Evolutionary conservation across 495 filamentous ascomycete genomes (phyloP).

Genomic region (Podospora appendiculata): DNA sequence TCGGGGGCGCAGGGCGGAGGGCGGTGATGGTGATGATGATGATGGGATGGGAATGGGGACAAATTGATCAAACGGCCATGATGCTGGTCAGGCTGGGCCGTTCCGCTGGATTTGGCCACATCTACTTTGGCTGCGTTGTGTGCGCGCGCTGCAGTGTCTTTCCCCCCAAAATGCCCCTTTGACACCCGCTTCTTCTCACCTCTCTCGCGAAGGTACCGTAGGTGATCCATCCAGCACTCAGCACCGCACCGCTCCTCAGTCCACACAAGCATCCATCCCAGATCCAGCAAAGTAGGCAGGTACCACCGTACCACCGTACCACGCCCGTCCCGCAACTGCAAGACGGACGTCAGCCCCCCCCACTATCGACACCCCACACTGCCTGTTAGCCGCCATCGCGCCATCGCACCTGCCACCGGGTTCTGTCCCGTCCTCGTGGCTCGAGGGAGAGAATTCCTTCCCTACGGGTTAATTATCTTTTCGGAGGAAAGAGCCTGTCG

Average conservation of each 20-base stretch:
- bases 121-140: conserved; percentile 26
- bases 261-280: conserved; percentile 17
- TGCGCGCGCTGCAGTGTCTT: conserved; percentile 21
- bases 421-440: no score
- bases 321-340: conserved; percentile 1
- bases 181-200: conserved; percentile 26
- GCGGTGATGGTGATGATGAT: background rate
- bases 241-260: conserved; percentile 2
- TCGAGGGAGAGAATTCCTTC: no score
- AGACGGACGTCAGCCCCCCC: conserved; percentile 18
- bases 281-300: conserved; percentile 18
- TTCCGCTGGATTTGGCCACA: conserved; percentile 27
- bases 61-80: conserved; percentile 15
- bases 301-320: conserved; percentile 1
- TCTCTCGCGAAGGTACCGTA: conserved; percentile 21
- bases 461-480: no score
- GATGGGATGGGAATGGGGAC: conserved; percentile 11
- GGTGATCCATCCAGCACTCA: conserved; percentile 25
- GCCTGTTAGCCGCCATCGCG: background rate
- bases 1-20: background rate
- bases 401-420: no score
- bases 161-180: conserved; percentile 26
- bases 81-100: conserved; percentile 17
- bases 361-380: conserved; percentile 13
- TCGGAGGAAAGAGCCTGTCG: no score